Evolutionary conservation across 2,329 filamentous ascomycete species (phyloP).

Genomic region (Ceratocystis lukuohia): DNA sequence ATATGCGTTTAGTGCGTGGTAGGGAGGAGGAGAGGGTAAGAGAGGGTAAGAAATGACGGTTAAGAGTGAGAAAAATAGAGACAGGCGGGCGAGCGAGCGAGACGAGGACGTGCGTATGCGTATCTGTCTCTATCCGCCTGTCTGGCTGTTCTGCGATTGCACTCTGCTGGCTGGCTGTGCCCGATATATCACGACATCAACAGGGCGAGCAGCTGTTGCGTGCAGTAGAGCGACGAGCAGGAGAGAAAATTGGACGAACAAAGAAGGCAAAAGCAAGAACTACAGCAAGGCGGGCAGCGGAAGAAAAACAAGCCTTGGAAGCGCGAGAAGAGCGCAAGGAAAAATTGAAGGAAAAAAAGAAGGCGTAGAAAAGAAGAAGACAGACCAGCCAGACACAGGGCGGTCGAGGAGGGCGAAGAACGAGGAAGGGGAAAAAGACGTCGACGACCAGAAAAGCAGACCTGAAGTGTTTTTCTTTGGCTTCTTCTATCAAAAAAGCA

Average conservation of each 20-base stretch:
- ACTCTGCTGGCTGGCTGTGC: background rate
- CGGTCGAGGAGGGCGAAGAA: background rate
- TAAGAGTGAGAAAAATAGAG: slow-evolving; percentile 7
- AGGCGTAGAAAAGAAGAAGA: background rate
- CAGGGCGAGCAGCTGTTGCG: background rate
- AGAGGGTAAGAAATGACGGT: slow-evolving; percentile 4
- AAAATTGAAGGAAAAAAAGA: background rate
- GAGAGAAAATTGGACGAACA: slow-evolving; percentile 1
- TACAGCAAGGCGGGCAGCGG: background rate
- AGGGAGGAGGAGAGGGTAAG: slow-evolving; percentile 21
- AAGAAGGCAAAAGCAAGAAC: background rate
- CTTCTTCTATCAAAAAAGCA: background rate
- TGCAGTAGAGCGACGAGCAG: background rate
- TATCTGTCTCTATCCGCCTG: background rate
- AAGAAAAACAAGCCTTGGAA: background rate
- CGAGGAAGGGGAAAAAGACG: slow-evolving; percentile 10
- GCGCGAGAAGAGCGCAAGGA: background rate
- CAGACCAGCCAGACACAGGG: background rate
- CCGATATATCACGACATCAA: background rate
- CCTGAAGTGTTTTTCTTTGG: too few relatives aligned
- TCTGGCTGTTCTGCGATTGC: background rate
- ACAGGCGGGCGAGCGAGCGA: background rate
- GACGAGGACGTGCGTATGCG: background rate
- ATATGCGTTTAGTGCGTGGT: slow-evolving; percentile 5
- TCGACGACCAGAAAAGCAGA: background rate